These are phyloP conservation scores for Colletotrichum magnum DNA, from an alignment of 2,329 filamentous ascomycete genomes.

Conservation along the genomic window DNA sequence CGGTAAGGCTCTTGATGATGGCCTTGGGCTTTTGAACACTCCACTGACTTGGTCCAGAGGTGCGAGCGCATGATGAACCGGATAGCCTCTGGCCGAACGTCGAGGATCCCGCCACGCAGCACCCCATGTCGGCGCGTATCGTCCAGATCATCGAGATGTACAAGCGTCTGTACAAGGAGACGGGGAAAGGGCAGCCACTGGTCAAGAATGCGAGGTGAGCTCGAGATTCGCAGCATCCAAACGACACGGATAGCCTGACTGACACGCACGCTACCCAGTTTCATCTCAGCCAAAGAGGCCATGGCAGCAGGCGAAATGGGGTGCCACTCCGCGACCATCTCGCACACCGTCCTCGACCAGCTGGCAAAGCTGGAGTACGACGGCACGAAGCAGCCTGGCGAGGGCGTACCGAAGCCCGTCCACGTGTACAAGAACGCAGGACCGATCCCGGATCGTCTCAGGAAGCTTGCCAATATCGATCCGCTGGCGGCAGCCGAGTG, in stretches of 20 bases:
- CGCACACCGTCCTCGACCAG: constrained; percentile 54
- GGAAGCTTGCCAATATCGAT: constrained; percentile 54
- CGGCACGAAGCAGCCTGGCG: constrained; percentile 52
- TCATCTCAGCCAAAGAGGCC: constrained; percentile 58
- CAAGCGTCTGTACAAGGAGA: constrained; percentile 59
- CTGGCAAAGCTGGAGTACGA: constrained; percentile 56
- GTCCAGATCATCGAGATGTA: constrained; percentile 64
- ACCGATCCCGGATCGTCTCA: constrained; percentile 51
- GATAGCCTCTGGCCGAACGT: constrained; percentile 60
- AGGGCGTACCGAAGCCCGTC: constrained; percentile 55
- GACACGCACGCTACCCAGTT: constrained; percentile 48
- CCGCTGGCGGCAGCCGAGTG: constrained; percentile 54
- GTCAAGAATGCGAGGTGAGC: constrained; percentile 55
- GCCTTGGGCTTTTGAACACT: background rate
- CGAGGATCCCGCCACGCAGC: constrained; percentile 60
- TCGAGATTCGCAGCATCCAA: too few species aligned
- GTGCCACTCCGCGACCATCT: constrained; percentile 61
- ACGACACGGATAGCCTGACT: too few species aligned
- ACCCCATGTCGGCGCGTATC: constrained; percentile 63
- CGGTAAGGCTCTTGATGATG: constrained; percentile 45
- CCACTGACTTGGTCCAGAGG: constrained; percentile 50
- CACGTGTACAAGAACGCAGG: constrained; percentile 55
- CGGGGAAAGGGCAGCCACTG: constrained; percentile 62
- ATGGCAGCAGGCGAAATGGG: constrained; percentile 63
- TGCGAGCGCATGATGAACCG: constrained; percentile 57